Base-by-base conservation (phyloP, 2,329 filamentous ascomycete genomes). In the Endoconidiophora polonica region DNA sequence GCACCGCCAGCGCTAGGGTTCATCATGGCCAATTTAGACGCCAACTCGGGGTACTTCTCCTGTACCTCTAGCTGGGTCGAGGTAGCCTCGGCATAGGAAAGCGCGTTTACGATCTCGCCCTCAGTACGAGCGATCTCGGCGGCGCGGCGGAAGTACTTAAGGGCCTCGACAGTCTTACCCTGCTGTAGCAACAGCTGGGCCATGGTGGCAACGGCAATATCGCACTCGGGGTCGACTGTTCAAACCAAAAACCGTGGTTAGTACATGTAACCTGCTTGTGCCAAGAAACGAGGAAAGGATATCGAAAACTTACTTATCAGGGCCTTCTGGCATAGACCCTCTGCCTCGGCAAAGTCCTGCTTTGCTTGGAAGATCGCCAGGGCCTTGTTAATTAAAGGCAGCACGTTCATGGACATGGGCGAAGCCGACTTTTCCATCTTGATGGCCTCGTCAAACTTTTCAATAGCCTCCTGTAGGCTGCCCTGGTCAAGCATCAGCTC, bases 141-240 rank as follows among this genome's bases (percentile, higher is more conserved):
- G 2, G 91, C 91, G 54, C 86, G 83, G 72, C 96, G 88, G 63
- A 98, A 98, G 72, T 96, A 96, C 66, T 83, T 86, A 57, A 98
- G 79, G 0, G 91, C 91, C 55, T 95, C 86, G 36, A 83, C 84
- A 52, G 98, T 90, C 70, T 95, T 95, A 65, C 91, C 91, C 71
- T 96, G 91, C 66, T 98, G 91, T 36, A 98, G 77, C 48, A 98
- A 80, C 40, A 98, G 78, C 67, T 98, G 91, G 9, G 91, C 91
- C 86, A 98, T 95, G 49, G 91, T 98, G 48, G 91, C 91, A 40
- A 98, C 91, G 40, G 91, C 91, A 61, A 98, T 98, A 61, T 98
- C 91, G 63, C 91, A 98, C 65, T 98, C 91, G 23, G 91, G 91
- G 61, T 98, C 91, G 63, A 98, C 88, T 94, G 58, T 39, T 23